A percentile compares a stretch with the other conserved stretches of the same genome.
These are phyloP conservation scores for Coniferiporia sulphurascens DNA, from an alignment of 1,284 basidiomycete genomes.

Conservation along the genomic window DNA sequence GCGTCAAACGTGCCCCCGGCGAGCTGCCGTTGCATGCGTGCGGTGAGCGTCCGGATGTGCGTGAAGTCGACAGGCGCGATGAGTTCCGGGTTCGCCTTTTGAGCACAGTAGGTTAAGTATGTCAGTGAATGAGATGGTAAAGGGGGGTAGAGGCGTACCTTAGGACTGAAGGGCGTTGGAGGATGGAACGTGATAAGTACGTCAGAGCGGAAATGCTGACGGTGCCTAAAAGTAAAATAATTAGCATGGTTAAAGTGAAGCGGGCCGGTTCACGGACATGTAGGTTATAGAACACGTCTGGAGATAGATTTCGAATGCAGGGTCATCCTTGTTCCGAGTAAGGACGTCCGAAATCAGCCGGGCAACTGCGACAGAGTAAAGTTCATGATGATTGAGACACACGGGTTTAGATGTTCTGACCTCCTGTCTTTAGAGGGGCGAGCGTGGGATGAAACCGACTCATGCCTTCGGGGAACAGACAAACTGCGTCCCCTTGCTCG, in stretches of 20 bases:
- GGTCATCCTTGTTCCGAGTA: constrained; percentile 61
- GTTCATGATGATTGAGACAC: constrained; percentile 1
- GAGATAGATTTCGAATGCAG: constrained; percentile 66
- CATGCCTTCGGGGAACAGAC: constrained; percentile 79
- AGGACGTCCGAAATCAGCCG: constrained; percentile 76
- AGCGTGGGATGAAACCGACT: constrained; percentile 80
- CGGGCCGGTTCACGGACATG: constrained; percentile 42
- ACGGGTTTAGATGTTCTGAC: constrained; percentile 32
- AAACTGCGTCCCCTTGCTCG: constrained; percentile 73
- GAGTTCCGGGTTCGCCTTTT: constrained; percentile 63
- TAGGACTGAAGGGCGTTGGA: constrained; percentile 63
- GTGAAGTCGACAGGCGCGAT: constrained; percentile 60
- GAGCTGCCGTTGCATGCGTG: constrained; percentile 61
- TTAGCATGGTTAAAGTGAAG: not conserved
- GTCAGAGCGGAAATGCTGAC: constrained; percentile 80
- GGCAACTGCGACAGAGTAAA: constrained; percentile 46
- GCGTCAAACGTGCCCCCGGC: constrained; percentile 74
- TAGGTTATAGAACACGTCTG: constrained; percentile 80
- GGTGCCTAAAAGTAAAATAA: constrained; percentile 32
- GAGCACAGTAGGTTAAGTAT: not conserved
- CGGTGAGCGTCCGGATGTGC: constrained; percentile 57
- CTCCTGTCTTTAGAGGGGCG: constrained; percentile 80
- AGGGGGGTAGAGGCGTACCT: constrained; percentile 35
- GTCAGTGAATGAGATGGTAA: not conserved
- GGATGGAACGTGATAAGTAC: constrained; percentile 80